Conservation (phyloP, 164 flowering plant genomes). For the Malania oleifera region DNA sequence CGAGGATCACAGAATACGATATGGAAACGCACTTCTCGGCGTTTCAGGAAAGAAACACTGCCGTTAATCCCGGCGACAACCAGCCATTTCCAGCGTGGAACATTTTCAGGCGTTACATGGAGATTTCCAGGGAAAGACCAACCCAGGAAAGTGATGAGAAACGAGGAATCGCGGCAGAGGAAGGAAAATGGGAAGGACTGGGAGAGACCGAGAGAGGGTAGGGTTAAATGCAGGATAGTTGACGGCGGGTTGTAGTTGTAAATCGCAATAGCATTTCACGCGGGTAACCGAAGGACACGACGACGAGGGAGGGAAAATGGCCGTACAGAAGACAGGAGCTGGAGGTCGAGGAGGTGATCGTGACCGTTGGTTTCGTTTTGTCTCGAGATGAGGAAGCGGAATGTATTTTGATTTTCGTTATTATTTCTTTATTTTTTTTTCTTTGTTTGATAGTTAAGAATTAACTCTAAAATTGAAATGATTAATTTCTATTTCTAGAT, state of each 20-base stretch:
- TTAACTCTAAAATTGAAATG: no score
- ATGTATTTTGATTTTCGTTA: not conserved
- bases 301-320: not conserved
- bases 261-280: not conserved
- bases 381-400: not conserved
- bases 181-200: not conserved
- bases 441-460: not conserved
- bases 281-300: slow-evolving; percentile 3
- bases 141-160: not conserved
- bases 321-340: not conserved
- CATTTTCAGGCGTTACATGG: not conserved
- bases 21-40: not conserved
- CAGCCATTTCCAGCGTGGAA: not conserved
- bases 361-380: slow-evolving; percentile 16
- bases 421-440: not conserved
- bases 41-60: not conserved
- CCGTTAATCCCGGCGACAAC: not conserved
- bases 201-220: no score
- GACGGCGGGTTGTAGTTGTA: not conserved
- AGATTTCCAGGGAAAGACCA: not conserved
- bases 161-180: not conserved
- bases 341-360: slow-evolving; percentile 1
- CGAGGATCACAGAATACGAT: not conserved
- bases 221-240: not conserved
- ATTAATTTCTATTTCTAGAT: no score